These are phyloP conservation scores for Aspergillus sp. DNA, from an alignment of 2,329 filamentous ascomycete genomes.

Conservation along the genomic window DNA sequence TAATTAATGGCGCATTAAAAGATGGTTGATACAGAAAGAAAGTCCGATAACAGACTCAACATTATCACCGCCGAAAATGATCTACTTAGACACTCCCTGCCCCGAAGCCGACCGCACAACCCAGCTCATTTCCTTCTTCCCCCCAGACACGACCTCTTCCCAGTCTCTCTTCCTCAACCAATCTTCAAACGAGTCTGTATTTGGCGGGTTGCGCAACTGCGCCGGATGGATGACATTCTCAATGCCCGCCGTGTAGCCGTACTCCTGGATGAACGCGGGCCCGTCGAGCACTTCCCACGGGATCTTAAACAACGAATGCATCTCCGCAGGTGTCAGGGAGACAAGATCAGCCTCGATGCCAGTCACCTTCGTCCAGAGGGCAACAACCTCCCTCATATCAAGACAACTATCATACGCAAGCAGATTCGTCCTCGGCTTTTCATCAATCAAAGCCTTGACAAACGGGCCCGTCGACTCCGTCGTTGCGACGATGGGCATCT, in stretches of 20 bases:
- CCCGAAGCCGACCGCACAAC: background rate
- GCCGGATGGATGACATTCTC: constrained; percentile 36
- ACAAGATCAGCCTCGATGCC: constrained; percentile 35
- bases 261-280: constrained; percentile 36
- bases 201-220: constrained; percentile 31
- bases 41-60: too few species aligned
- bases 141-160: constrained; percentile 7
- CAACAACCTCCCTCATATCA: constrained; percentile 30
- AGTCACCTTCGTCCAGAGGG: constrained; percentile 36
- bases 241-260: constrained; percentile 43
- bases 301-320: constrained; percentile 25
- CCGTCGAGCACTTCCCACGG: constrained; percentile 38
- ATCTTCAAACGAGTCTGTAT: constrained; percentile 14
- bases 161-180: constrained; percentile 23
- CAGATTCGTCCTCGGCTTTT: constrained; percentile 40
- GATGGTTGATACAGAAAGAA: too few species aligned
- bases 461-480: constrained; percentile 43
- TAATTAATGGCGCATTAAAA: too few species aligned
- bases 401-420: constrained; percentile 46
- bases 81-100: too few species aligned
- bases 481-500: constrained; percentile 43
- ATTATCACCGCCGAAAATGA: too few species aligned
- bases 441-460: constrained; percentile 42
- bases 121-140: constrained; percentile 1
- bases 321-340: constrained; percentile 27